Percentiles rank a stretch among this genome's conserved stretches.
Conservation (phyloP, 2,329 filamentous ascomycete genomes). For the Paraconiothyrium sp. region DNA sequence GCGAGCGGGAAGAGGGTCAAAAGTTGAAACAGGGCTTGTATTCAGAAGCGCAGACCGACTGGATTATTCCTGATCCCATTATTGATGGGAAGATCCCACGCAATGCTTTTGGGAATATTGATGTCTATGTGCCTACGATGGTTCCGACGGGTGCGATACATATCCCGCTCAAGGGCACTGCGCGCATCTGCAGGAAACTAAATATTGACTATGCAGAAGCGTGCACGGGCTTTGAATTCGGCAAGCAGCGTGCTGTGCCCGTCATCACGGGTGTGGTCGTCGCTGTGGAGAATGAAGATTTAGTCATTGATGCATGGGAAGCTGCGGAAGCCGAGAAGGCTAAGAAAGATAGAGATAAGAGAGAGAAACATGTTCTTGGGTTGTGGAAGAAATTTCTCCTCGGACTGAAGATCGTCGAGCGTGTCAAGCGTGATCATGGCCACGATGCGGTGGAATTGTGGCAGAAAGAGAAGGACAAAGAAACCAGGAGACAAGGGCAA, state of each 20-base stretch:
- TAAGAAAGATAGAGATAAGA: conserved; percentile 81
- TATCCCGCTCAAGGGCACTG: conserved; percentile 79
- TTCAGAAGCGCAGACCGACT: conserved; percentile 85
- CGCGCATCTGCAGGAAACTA: conserved; percentile 82
- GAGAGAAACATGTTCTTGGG: conserved; percentile 74
- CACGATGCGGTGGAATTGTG: conserved; percentile 29
- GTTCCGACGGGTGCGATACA: conserved; percentile 85
- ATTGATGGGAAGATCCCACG: conserved; percentile 87
- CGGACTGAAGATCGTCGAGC: conserved; percentile 77
- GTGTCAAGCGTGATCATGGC: conserved; percentile 45
- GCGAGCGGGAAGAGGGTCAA: conserved; percentile 77
- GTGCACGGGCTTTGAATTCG: conserved; percentile 96
- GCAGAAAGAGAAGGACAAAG: conserved; percentile 63
- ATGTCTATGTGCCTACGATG: conserved; percentile 94
- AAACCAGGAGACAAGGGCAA: conserved; percentile 58
- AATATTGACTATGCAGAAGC: conserved; percentile 92
- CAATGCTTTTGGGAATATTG: conserved; percentile 95
- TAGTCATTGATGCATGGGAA: conserved; percentile 80
- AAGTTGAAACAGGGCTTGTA: conserved; percentile 90
- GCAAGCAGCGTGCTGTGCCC: conserved; percentile 91
- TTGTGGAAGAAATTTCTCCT: conserved; percentile 89
- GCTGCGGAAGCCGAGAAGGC: conserved; percentile 77
- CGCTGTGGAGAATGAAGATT: conserved; percentile 78
- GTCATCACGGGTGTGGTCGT: conserved; percentile 91
- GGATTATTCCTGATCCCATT: conserved; percentile 92